Evolutionary conservation across 805 yeast species (phyloP), one percentile per base, ranked within the genome.

Genomic region (Clavispora carvajalis): DNA sequence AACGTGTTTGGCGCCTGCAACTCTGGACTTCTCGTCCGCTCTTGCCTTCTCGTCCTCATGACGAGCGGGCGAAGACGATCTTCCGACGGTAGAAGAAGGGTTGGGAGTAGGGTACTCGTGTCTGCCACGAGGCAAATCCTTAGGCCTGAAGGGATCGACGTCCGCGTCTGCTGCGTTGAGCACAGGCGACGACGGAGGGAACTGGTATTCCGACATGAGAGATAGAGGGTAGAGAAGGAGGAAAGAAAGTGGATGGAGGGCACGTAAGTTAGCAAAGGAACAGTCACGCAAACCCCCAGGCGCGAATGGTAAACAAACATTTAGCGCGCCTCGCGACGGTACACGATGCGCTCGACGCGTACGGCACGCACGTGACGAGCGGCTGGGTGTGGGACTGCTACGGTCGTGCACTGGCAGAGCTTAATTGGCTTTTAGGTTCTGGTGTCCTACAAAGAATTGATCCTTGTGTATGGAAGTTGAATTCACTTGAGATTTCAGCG

Each of bases 101-200:
- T 79, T 76, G 16, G 91, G 91, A 1, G 89, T 82, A 10, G 87
- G 86, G 51, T 79, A 80, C 8, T 67, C 67, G 18, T 44, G 43
- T 25, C 58, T 52, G 33, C 51, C 60, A 5, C 52, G 23, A 23
- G 41, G 51, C 25, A 28, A 21, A 22, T 26, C 41, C 8, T 40
- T 39, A 22, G 16, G 13, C 26, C 40, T 42, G 36, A 47, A 44
- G 4, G 47, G 49, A 31, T 48, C 54, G 7, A 30, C 37, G 22
- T 42, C 44, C n/a, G 33, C 41, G 37, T 54, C 57, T 23, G 51
- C 59, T 33, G 50, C 57, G 34, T 60, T 59, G 43, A 62, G 51
- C 43, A 65, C 68, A 6, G 79, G 79, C 24, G 78, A 73, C 22
- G 78, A 73, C 17, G 79, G 79, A n/a, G 77, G 78, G 53, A 70